A percentile compares a stretch with the other conserved stretches of the same genome.
Conservation (phyloP, 1,284 basidiomycete species). For the Xanthoconium separans region DNA sequence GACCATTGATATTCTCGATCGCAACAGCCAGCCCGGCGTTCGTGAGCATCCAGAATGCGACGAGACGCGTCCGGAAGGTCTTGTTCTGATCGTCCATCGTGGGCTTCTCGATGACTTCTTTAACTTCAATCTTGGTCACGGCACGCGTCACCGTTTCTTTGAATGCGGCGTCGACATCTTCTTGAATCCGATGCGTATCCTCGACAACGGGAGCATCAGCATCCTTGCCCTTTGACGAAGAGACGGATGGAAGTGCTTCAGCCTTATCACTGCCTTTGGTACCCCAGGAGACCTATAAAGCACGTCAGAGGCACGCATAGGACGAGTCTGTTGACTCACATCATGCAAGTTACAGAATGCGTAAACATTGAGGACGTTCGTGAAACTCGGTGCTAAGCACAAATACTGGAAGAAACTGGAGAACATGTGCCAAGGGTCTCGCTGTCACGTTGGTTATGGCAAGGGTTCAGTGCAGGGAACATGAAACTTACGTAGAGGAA, state of each 20-base stretch:
- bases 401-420: slow-evolving; percentile 96
- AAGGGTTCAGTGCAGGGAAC: background rate
- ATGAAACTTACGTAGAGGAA: slow-evolving; percentile 77
- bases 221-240: slow-evolving; percentile 78
- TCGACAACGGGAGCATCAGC: slow-evolving; percentile 79
- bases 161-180: slow-evolving; percentile 92
- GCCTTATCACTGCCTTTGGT: slow-evolving; percentile 97
- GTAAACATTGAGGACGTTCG: slow-evolving; percentile 93
- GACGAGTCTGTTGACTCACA: slow-evolving; percentile 42
- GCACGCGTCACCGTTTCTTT: slow-evolving; percentile 93
- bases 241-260: slow-evolving; percentile 90
- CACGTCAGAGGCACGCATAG: slow-evolving; percentile 4
- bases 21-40: slow-evolving; percentile 81
- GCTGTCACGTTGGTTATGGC: slow-evolving; percentile 41
- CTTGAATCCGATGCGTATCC: slow-evolving; percentile 76
- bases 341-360: slow-evolving; percentile 96
- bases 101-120: slow-evolving; percentile 75
- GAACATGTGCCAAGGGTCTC: slow-evolving; percentile 98
- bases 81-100: slow-evolving; percentile 91
- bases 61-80: slow-evolving; percentile 90
- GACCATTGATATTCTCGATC: slow-evolving; percentile 83
- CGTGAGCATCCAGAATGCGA: slow-evolving; percentile 82
- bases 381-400: slow-evolving; percentile 87
- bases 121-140: slow-evolving; percentile 75
- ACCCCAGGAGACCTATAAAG: slow-evolving; percentile 78